phyloP scores from a whole-genome alignment of 129 eudicot species.

The Gnaphalium uliginosum region DNA sequence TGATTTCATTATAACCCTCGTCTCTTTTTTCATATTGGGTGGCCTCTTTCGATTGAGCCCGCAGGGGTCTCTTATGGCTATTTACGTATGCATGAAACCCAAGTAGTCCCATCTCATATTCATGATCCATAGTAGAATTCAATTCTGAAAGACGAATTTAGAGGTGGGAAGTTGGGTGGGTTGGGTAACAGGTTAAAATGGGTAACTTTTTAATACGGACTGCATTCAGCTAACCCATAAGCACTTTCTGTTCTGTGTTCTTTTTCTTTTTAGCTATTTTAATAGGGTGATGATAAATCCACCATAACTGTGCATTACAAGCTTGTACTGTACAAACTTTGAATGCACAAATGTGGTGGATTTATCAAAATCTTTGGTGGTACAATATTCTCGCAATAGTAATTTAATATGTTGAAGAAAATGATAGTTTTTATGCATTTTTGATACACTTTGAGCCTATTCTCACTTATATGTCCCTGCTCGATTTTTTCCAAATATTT shows the following conservation, averaged over 20 bases:
- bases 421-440: too few relatives aligned
- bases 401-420: neutral
- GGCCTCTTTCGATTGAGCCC: neutral
- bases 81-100: neutral
- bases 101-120: neutral
- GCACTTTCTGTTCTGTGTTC: neutral
- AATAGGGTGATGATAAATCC: too few relatives aligned
- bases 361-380: too few relatives aligned
- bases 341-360: too few relatives aligned
- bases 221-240: neutral
- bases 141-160: neutral
- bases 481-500: too few relatives aligned
- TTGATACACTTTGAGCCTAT: neutral
- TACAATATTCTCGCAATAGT: too few relatives aligned
- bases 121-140: neutral
- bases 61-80: neutral
- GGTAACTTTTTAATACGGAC: neutral
- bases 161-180: neutral
- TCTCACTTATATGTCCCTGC: too few relatives aligned
- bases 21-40: neutral
- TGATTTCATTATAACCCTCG: conserved; percentile 11
- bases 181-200: neutral
- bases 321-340: too few relatives aligned
- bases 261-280: neutral
- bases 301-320: too few relatives aligned